Base-by-base conservation (phyloP, 176 grass and related monocot genomes). In the Cymbopogon citratus region DNA sequence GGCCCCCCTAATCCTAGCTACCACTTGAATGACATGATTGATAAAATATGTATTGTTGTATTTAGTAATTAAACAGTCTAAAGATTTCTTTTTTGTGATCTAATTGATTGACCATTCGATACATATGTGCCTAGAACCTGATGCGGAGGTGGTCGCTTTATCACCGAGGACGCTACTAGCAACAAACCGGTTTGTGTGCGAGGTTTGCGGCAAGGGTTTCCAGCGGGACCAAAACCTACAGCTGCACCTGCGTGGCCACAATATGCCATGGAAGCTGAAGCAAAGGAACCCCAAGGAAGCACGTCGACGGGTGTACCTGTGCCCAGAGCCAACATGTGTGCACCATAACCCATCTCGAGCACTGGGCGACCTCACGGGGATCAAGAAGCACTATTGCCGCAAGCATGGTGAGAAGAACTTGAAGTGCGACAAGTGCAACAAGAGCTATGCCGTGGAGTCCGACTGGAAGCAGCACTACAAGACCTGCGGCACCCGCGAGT, bases 371-470 rank as follows among this genome's bases (percentile, higher is more conserved):
- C 85, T 98, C 24, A 98, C 95, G 0, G 95, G 95, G 0, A 93
- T 98, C 87, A 98, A 98, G 85, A 99, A 99, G 83, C 96, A 99
- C 87, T 95, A 61, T 82, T 90, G 89, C 87, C 96, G 96, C 59
- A 99, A 99, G 92, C 96, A 99, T 76, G 93, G 96, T 36, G 92
- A 99, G 89, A 99, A 99, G 91, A 93, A 95, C 83, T 99, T 93
- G 91, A 95, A 93, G 81, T 99, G 96, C 34, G 92, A 95, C 73
- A 99, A 95, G 92, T 99, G 96, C 91, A 88, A 87, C 73, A 99
- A 99, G 83, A 89, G 91, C 80, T 99, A 99, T 28, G 96, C 93
- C 4, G 96, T 99, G 13, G 92, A 99, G 88, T 93, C 92, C 1
- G 93, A 95, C 66, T 95, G 96, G 97, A 99, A 99, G 93, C 91